Evolutionary conservation across 176 grass and related monocot genomes (phyloP), one percentile per base, ranked within the genome.

Genomic region (Thinopyrum elongatum): DNA sequence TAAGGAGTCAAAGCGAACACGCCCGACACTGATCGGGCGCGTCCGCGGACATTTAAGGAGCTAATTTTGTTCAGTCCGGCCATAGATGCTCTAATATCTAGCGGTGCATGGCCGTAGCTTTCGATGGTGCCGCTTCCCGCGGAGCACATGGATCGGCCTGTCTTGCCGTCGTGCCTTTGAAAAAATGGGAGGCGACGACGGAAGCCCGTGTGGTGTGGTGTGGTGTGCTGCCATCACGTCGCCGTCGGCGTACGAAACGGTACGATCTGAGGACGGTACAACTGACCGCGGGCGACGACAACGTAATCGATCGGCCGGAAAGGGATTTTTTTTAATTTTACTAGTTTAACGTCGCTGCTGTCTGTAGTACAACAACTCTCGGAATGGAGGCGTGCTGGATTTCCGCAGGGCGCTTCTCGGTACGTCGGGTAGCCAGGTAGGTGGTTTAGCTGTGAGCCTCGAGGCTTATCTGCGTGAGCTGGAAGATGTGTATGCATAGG

Each of bases 231-330:
- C 15, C 14, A 53, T 53, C 38, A 26, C 23, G 57, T 86, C 55
- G 28, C 9, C 59, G 30, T 81, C 85, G 29, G 21, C 26, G 67
- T 81, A 87, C 68, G 69, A 64, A 74, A 23, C 16, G 86, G 86
- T 82, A 87, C 70, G 79, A 87, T 31, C 86, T 75, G 86, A 76
- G 79, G 86, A 41, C 27, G 86, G 86, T 65, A 76, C 78, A 76
- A 74, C 83, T 85, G 73, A 73, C 53, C 51, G 19, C 49, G 1
- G 51, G 17, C 44, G 13, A 67, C 73, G 25, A 58, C 73, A 16
- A 14, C 35, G 57, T 38, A 11, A 60, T 12, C 59, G n/a, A 72
- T 25, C 59, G 22, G n/a, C 8, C 8, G n/a, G n/a, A 25, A 25
- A 26, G 5, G 2, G 1, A 26, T 31, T 30, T 15, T 5, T 65